Conservation (phyloP, 2,329 filamentous ascomycete species). For the Colletotrichum tabaci region DNA sequence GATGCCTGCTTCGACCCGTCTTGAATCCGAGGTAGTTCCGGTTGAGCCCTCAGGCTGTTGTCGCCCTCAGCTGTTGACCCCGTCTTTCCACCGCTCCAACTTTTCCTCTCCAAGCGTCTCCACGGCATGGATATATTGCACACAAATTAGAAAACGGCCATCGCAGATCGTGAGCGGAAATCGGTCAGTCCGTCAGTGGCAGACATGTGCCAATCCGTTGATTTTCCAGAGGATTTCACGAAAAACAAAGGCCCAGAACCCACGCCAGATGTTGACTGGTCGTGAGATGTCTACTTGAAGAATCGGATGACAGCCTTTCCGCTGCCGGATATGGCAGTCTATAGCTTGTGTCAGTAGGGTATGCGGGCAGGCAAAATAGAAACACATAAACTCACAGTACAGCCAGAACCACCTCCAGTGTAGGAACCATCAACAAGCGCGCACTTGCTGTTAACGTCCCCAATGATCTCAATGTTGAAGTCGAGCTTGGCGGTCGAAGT, state of each 20-base stretch:
- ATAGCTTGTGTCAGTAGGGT: neutral
- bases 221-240: conserved; percentile 44
- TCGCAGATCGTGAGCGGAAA: conserved; percentile 41
- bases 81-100: conserved; percentile 27
- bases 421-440: conserved; percentile 76
- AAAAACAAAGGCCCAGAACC: conserved; percentile 37
- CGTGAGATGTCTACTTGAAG: conserved; percentile 50
- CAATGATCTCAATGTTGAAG: conserved; percentile 84
- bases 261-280: conserved; percentile 45
- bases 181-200: conserved; percentile 26
- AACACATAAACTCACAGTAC: conserved; percentile 78
- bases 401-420: conserved; percentile 73
- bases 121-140: conserved; percentile 40
- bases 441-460: conserved; percentile 74
- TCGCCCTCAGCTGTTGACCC: conserved; percentile 25
- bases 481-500: conserved; percentile 79
- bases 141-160: conserved; percentile 40
- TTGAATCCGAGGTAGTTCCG: conserved; percentile 29
- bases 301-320: conserved; percentile 62
- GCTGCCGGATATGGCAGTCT: conserved; percentile 61
- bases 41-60: conserved; percentile 28
- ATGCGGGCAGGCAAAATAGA: neutral
- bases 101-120: conserved; percentile 41
- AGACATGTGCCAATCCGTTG: conserved; percentile 38
- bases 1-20: conserved; percentile 31